Base-by-base conservation (phyloP, 129 eudicot genomes). In the sunflower (Helianthus annuus) region DNA sequence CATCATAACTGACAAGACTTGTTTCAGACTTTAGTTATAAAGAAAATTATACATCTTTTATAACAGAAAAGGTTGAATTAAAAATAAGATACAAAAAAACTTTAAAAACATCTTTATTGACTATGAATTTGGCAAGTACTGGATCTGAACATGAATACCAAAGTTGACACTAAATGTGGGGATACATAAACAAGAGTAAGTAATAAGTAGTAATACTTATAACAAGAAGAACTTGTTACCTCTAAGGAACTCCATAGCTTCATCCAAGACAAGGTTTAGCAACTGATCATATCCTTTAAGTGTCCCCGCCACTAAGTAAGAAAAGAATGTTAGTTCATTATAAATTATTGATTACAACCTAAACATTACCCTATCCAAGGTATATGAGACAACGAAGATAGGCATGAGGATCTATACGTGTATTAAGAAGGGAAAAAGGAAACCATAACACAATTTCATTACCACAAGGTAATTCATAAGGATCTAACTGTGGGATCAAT, bases 251-350 rank as follows among this genome's bases (percentile, higher is more conserved):
- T 92, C 98, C 13, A 80, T 76, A 34, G 98, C 99, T 88, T 94
- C 99, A 81, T 94, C 99, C 84, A 94, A 56, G 16, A 94, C 99
- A 81, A 94, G 97, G 78, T 94, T 94, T 74, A 94, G 81, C 86
- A 94, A 73, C 72, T 94, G 99, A 64, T 94, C 99, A 79, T 94
- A 94, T 44, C 99, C 99, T 80, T 94, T 94, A 46, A 94, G 83
- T 5, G 97, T 94, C 60, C 99, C 99, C 7, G 91, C 78, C 85
- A 94, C 99, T 94, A 71, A 27, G 44, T 32, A 10, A 60, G 10
- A 13, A 32, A 32, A 32, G 10, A 32, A 58, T 29, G 42, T 58
- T 9, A 32, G 66, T 32, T 12, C 19, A 4, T 12, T 10, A 27
- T 59, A 29, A 29, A 29, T 13, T 29, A 13, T 2, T 60, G 2